Evolutionary conservation across 768 basidiomycete species (phyloP), one percentile per base, ranked within the genome.

Genomic region (Austroboletus festivus): DNA sequence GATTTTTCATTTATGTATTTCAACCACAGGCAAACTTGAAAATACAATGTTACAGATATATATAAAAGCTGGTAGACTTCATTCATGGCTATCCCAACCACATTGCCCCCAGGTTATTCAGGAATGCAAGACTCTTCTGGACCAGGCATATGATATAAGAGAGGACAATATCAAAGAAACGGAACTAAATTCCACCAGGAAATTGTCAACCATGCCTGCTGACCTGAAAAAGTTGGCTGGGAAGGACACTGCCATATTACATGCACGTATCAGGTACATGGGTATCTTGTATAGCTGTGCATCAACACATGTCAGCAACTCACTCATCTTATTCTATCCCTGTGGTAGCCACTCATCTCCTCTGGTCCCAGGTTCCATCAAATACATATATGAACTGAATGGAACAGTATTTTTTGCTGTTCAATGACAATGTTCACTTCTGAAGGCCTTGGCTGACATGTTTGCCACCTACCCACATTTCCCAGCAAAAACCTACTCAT

Each of bases 111-210:
- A 30, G 0, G 44, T 50, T 1, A 56, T 63, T 18, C 37, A 10
- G 0, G 46, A 62, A 33, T 53, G 54, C 43, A 61, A 63, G 24
- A 2, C 20, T 1, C 26, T 65, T 1, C 57, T 65, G 16, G 57
- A 65, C 23, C 46, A 26, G 4, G 33, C 52, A 3, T 62, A 55
- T 24, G 28, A 28, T 12, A 28, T 28, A 6, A 28, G 7, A 5
- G 5, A 28, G 5, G 28, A 28, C 28, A 28, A 12, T 28, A 28
- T 28, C 12, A 12, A 6, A 6, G 12, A 5, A 5, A 28, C 28
- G 28, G 12, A 5, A 5, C n/a, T n/a, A n/a, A n/a, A n/a, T n/a
- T n/a, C n/a, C n/a, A n/a, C n/a, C n/a, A n/a, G n/a, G n/a, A 28
- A 28, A 28, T 28, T 28, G 28, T 28, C 28, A 28, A 28, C 5